Evolutionary conservation across 306 rosid genomes (phyloP).

Genomic region (Prosopis cineraria): DNA sequence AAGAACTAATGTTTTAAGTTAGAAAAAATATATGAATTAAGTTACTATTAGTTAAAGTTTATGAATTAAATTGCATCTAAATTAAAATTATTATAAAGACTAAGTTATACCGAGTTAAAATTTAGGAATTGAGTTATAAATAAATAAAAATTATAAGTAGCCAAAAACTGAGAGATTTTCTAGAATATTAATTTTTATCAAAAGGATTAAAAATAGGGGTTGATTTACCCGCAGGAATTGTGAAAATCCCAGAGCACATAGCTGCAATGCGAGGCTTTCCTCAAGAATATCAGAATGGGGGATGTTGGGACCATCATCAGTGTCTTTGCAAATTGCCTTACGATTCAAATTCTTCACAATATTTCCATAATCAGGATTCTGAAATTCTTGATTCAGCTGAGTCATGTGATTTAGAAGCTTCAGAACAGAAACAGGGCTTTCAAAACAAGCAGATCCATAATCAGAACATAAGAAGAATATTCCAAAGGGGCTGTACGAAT

Average conservation of each 20-base stretch:
- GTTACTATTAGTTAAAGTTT: no score
- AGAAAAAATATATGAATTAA: no score
- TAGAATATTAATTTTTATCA: no score
- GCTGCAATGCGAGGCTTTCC: conserved; percentile 44
- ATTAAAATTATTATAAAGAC: no score
- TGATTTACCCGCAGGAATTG: conserved; percentile 40
- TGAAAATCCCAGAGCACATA: conserved; percentile 43
- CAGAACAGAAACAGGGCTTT: not conserved
- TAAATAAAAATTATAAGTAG: no score
- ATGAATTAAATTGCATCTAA: no score
- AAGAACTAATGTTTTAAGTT: no score
- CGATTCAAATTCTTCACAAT: conserved; percentile 30
- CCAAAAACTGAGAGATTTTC: no score
- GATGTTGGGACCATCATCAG: not conserved
- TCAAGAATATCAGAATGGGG: conserved; percentile 27
- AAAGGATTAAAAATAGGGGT: not conserved
- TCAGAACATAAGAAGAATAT: not conserved
- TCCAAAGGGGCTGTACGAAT: not conserved
- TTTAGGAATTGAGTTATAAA: no score
- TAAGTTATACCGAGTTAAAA: no score
- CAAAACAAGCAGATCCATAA: not conserved
- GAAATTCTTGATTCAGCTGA: not conserved
- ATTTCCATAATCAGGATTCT: conserved; percentile 34
- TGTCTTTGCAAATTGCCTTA: conserved; percentile 30
- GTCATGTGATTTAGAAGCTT: not conserved